Conservation (phyloP, 1,139 yeast species). For the Yamadazyma mexicana region DNA sequence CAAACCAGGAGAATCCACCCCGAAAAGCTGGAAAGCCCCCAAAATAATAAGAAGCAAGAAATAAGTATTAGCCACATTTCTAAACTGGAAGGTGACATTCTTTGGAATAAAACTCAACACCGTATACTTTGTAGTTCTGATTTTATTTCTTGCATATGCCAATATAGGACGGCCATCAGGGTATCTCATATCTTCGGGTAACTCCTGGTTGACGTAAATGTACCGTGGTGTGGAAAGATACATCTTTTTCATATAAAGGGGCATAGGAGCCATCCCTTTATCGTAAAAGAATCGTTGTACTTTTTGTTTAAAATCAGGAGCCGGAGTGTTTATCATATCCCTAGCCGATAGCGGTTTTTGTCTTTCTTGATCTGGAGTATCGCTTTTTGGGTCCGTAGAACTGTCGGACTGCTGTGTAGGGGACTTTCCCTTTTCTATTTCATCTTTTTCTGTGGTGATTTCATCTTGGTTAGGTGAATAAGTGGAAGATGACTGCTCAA, state of each 20-base stretch:
- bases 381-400: neutral
- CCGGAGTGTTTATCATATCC: slow-evolving; percentile 21
- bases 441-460: neutral
- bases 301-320: slow-evolving; percentile 34
- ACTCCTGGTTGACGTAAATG: slow-evolving; percentile 37
- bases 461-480: slow-evolving; percentile 8
- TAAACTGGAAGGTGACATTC: slow-evolving; percentile 75
- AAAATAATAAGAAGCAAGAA: slow-evolving; percentile 79
- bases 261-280: slow-evolving; percentile 34
- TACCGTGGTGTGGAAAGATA: slow-evolving; percentile 37
- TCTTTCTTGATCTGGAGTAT: neutral
- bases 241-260: slow-evolving; percentile 35
- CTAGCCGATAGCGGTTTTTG: slow-evolving; percentile 1
- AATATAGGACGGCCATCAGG: slow-evolving; percentile 58
- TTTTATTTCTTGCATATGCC: slow-evolving; percentile 79
- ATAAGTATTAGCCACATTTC: slow-evolving; percentile 86
- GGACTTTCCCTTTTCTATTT: neutral
- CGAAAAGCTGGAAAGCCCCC: slow-evolving; percentile 87
- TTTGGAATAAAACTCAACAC: slow-evolving; percentile 87
- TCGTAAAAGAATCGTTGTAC: slow-evolving; percentile 29
- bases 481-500: slow-evolving; percentile 9
- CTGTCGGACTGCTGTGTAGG: neutral
- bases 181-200: slow-evolving; percentile 32
- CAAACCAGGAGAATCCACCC: slow-evolving; percentile 85
- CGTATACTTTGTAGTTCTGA: slow-evolving; percentile 94